Base-by-base conservation (phyloP, 164 flowering plant genomes). In the Dillenia suffruticosa region DNA sequence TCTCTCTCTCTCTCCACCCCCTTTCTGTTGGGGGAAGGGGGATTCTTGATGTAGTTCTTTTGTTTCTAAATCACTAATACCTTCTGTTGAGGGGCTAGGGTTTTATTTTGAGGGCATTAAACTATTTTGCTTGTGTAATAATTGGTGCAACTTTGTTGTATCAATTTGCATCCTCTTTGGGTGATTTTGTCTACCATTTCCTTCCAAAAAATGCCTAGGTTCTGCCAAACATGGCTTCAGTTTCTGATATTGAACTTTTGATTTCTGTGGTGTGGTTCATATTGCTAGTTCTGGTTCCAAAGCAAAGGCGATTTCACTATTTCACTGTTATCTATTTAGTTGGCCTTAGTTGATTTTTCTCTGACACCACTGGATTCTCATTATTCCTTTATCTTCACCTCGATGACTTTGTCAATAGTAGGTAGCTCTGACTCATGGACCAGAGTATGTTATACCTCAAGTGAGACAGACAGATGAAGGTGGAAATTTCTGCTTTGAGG, bases 391-490 rank as follows among this genome's bases (percentile, higher is more conserved):
- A 2, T n/a, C 54, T 14, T 51, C 4, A 9, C 8, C 22, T 65
- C 46, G 45, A 26, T 49, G 22, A 10, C 45, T 9, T 45, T 64
- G 59, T 61, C 44, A 22, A 55, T 68, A 46, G 44, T 76, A 94
- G 99, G 97, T 95, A 45, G 85, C 96, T 48, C 68, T 95, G 86
- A 88, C 94, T 45, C 96, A 91, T 84, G 97, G 97, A 52, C 94
- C 97, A 17, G 90, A 84, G 71, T 85, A 84, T 73, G 86, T 84
- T 58, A 89, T 84, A 71, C 94, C 99, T 70, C 94, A 88, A 76
- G 74, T 77, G 63, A 89, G 82, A 69, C 86, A 63, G 60, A 80
- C 86, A 59, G 96, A 89, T 83, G 79, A 63, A 57, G 77, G 62
- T 60, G 97, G 97, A 49, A 78, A 66, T 9, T 95, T 95, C 82